Conservation (phyloP, 1,139 yeast species). For the Sugiyamaella pinicola region DNA sequence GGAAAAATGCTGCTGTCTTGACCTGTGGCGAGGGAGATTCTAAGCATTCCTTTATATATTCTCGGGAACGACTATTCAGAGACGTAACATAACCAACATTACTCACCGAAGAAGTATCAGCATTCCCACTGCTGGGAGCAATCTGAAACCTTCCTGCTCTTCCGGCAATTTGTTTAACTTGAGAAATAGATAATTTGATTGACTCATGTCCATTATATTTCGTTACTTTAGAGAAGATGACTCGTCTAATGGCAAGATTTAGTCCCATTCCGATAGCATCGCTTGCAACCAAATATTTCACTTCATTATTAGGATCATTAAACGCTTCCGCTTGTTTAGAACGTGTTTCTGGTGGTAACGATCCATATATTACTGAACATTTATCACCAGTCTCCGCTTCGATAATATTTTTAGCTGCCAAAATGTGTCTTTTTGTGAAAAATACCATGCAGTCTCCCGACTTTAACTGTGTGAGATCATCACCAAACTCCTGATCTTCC, state of each 20-base stretch:
- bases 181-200: conserved; percentile 52
- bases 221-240: conserved; percentile 65
- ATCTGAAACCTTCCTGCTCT: conserved; percentile 83
- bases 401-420: conserved; percentile 34
- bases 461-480: conserved; percentile 41
- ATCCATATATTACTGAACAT: conserved; percentile 93
- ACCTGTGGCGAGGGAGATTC: conserved; percentile 33
- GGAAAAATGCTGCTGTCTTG: conserved; percentile 36
- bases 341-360: conserved; percentile 93
- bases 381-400: conserved; percentile 53
- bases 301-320: conserved; percentile 62
- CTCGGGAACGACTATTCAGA: conserved; percentile 35
- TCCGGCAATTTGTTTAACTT: conserved; percentile 91
- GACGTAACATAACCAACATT: conserved; percentile 50
- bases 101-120: conserved; percentile 23
- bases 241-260: conserved; percentile 77
- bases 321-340: conserved; percentile 79
- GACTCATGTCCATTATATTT: conserved; percentile 71
- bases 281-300: conserved; percentile 84
- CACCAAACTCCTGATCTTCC: conserved; percentile 46
- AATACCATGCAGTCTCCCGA: conserved; percentile 91
- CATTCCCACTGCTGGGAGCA: conserved; percentile 26
- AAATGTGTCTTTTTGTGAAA: conserved; percentile 61
- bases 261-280: conserved; percentile 99
- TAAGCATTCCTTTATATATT: conserved; percentile 38